Percentiles rank a stretch among this genome's conserved stretches.
Evolutionary conservation across 768 basidiomycete species (phyloP).

Genomic region (Boletales sp.): DNA sequence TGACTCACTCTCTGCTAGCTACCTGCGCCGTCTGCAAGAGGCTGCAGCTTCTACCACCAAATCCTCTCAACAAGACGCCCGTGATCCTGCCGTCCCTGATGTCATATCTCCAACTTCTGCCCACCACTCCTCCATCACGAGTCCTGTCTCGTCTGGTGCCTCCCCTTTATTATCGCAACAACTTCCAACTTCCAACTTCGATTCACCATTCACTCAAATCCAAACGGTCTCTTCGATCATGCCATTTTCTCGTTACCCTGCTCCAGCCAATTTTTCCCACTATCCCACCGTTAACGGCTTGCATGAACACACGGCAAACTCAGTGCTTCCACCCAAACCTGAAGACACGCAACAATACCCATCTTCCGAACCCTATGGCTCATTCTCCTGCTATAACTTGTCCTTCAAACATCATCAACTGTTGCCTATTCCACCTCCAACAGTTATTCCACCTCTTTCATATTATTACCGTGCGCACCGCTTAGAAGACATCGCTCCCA

Average conservation of each 20-base stretch:
- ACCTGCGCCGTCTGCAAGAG: conserved; percentile 77
- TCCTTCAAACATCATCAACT: conserved; percentile 62
- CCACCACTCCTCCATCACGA: conserved; percentile 31
- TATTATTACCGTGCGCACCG: conserved; percentile 72
- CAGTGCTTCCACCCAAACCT: conserved; percentile 35
- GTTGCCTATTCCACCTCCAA: conserved; percentile 42
- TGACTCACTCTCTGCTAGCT: conserved; percentile 39
- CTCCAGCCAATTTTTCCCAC: conserved; percentile 65
- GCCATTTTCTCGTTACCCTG: conserved; percentile 68
- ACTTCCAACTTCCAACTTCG: conserved; percentile 42
- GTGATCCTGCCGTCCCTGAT: conserved; percentile 36
- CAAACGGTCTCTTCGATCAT: conserved; percentile 39
- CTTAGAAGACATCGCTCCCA: conserved; percentile 77
- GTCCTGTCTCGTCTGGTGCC: conserved; percentile 45
- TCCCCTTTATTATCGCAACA: conserved; percentile 38
- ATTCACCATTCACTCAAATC: conserved; percentile 43
- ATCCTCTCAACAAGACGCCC: conserved; percentile 28
- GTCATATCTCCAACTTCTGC: conserved; percentile 46
- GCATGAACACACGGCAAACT: conserved; percentile 31
- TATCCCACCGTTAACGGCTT: conserved; percentile 42
- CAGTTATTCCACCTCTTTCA: conserved; percentile 54
- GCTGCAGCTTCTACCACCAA: conserved; percentile 47
- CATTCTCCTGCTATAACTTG: conserved; percentile 69
- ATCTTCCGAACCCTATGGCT: conserved; percentile 53
- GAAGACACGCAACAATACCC: conserved; percentile 44